Evolutionary conservation across 352 stramenopile genomes (phyloP).

Genomic region (Phytophthora cryptogea): DNA sequence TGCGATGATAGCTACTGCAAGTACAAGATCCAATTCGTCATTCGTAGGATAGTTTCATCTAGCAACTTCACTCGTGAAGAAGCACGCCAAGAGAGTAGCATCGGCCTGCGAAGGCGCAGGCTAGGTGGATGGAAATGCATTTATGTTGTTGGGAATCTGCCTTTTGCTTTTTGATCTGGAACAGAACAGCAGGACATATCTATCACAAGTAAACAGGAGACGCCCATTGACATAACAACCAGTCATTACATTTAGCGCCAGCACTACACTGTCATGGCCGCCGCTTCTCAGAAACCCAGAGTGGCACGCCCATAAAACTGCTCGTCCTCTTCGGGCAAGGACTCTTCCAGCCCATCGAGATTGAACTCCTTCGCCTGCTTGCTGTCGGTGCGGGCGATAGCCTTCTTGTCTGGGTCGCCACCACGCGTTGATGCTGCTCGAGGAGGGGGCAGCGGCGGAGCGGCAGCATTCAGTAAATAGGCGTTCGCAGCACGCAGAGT

Average conservation of each 20-base stretch:
- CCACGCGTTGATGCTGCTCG: slow-evolving; percentile 23
- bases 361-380: slow-evolving; percentile 44
- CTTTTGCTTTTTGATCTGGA: neutral
- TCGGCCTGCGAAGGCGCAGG: neutral
- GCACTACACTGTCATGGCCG: slow-evolving; percentile 17
- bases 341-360: slow-evolving; percentile 44
- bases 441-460: slow-evolving; percentile 32
- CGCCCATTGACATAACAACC: slow-evolving; percentile 30
- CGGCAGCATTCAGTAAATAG: slow-evolving; percentile 57
- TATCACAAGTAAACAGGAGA: slow-evolving; percentile 2
- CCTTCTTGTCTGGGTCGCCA: slow-evolving; percentile 30
- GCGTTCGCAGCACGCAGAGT: slow-evolving; percentile 70
- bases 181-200: too few relatives aligned
- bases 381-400: slow-evolving; percentile 23
- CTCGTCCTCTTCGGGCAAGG: slow-evolving; percentile 66
- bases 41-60: slow-evolving; percentile 21
- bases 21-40: slow-evolving; percentile 14
- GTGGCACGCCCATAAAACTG: slow-evolving; percentile 86
- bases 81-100: slow-evolving; percentile 13
- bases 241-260: slow-evolving; percentile 41
- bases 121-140: slow-evolving; percentile 19
- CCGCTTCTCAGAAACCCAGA: slow-evolving; percentile 66
- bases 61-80: slow-evolving; percentile 11
- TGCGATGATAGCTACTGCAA: slow-evolving; percentile 19
- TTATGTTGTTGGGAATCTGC: slow-evolving; percentile 27